Conservation (phyloP, 495 filamentous ascomycete species). For the Durotheca rogersii region DNA sequence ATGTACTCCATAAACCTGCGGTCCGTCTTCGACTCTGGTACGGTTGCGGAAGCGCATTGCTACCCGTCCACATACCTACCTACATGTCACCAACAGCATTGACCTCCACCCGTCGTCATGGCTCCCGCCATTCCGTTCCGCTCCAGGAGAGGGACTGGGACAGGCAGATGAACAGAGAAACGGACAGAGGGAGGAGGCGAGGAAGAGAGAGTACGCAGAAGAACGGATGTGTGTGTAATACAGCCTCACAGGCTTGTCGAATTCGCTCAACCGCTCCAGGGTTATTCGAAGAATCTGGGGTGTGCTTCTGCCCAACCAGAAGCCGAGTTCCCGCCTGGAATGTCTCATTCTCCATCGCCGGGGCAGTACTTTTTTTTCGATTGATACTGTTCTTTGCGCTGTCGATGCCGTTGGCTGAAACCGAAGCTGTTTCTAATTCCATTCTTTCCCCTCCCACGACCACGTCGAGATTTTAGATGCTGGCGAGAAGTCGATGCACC, state of each 20-base stretch:
- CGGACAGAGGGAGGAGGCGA: too few relatives aligned
- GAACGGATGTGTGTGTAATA: too few relatives aligned
- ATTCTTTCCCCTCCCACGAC: conserved; percentile 27
- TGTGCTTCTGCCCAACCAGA: conserved; percentile 27
- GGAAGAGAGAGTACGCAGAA: too few relatives aligned
- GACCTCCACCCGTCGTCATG: conserved; percentile 17
- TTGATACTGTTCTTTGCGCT: conserved; percentile 26
- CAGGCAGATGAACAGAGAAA: too few relatives aligned
- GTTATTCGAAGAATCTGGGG: conserved; percentile 22
- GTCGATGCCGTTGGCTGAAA: conserved; percentile 17
- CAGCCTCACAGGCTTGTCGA: too few relatives aligned
- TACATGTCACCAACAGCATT: conserved; percentile 18
- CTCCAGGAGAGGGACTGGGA: too few relatives aligned
- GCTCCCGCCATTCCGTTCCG: conserved; percentile 15
- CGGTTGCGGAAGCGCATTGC: conserved; percentile 21
- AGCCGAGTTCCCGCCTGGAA: not conserved
- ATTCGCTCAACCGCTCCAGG: too few relatives aligned
- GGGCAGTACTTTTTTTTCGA: conserved; percentile 5
- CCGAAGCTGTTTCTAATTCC: conserved; percentile 28
- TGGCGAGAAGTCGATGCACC: conserved; percentile 23
- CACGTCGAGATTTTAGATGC: conserved; percentile 23
- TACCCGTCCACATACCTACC: too few relatives aligned
- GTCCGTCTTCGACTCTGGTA: conserved; percentile 13
- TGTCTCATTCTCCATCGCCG: conserved; percentile 3
- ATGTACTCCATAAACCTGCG: conserved; percentile 18